Evolutionary conservation across 768 basidiomycete species (phyloP).

Genomic region (Trametes maxima): DNA sequence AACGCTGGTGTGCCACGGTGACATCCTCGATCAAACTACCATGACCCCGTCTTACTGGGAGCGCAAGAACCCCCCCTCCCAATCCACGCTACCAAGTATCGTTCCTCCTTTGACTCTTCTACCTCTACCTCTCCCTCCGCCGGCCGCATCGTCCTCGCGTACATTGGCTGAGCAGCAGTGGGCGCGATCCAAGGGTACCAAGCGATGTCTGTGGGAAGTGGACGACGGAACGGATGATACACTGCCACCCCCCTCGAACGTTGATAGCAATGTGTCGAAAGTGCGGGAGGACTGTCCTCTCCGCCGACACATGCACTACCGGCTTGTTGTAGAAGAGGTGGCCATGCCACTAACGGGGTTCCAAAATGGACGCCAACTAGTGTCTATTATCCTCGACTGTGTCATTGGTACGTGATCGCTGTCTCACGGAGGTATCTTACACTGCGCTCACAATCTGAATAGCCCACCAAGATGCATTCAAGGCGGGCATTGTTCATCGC

Average conservation of each 20-base stretch:
- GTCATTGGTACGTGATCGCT: neutral
- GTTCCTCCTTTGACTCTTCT: neutral
- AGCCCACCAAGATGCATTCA: neutral
- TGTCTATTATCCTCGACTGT: conserved; percentile 3
- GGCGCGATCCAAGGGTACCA: neutral
- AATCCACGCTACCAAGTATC: neutral
- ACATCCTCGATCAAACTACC: neutral
- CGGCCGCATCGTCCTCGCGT: neutral
- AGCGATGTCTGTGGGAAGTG: neutral
- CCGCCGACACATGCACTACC: conserved; percentile 12
- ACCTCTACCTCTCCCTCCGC: neutral
- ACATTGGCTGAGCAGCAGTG: neutral
- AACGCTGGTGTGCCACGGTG: conserved; percentile 8
- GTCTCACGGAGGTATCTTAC: neutral
- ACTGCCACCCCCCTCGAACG: neutral
- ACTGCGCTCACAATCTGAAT: neutral
- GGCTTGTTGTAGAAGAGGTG: conserved; percentile 11
- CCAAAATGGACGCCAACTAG: conserved; percentile 1
- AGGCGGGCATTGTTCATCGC: conserved; percentile 3
- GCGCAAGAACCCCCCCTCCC: neutral
- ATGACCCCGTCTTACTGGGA: neutral
- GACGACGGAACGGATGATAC: neutral
- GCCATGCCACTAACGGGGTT: conserved; percentile 8
- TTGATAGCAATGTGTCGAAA: neutral
- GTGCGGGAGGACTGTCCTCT: neutral